phyloP scores from a whole-genome alignment of 2,329 filamentous ascomycete genomes.

The Calonectria henricotiae region DNA sequence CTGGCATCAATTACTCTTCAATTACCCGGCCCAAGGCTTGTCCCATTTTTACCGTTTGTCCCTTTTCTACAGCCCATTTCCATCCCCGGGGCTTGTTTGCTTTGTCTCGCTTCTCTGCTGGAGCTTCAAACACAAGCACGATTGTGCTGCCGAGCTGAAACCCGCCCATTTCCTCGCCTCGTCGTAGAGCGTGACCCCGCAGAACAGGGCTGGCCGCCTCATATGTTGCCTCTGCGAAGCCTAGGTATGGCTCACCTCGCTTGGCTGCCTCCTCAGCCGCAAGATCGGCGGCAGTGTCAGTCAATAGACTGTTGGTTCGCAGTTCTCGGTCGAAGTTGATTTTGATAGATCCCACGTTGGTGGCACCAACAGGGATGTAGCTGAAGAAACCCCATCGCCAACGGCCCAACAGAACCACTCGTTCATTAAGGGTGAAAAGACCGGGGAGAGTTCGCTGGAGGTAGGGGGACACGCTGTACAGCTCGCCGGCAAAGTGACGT shows the following conservation, averaged over 20 bases:
- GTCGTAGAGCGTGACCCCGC: constrained; percentile 85
- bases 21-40: constrained; percentile 86
- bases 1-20: constrained; percentile 59
- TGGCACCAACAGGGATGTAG: constrained; percentile 95
- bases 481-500: constrained; percentile 97
- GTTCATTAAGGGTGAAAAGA: constrained; percentile 96
- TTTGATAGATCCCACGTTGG: constrained; percentile 96
- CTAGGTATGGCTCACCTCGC: constrained; percentile 87
- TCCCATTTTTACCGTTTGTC: constrained; percentile 90
- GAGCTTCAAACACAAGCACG: constrained; percentile 96
- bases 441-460: constrained; percentile 93
- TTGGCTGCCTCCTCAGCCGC: constrained; percentile 85
- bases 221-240: constrained; percentile 94
- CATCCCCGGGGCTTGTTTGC: constrained; percentile 78
- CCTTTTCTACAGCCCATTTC: constrained; percentile 89
- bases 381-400: constrained; percentile 99
- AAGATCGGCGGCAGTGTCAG: constrained; percentile 91
- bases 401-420: constrained; percentile 91
- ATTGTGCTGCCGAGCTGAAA: constrained; percentile 97
- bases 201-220: constrained; percentile 83
- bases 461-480: constrained; percentile 96
- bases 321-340: constrained; percentile 97
- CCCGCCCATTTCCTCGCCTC: constrained; percentile 97
- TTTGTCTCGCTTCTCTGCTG: constrained; percentile 71
- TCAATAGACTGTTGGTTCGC: constrained; percentile 91